Base-by-base conservation (phyloP, 1,284 basidiomycete species). In the Leccinum solheimii region DNA sequence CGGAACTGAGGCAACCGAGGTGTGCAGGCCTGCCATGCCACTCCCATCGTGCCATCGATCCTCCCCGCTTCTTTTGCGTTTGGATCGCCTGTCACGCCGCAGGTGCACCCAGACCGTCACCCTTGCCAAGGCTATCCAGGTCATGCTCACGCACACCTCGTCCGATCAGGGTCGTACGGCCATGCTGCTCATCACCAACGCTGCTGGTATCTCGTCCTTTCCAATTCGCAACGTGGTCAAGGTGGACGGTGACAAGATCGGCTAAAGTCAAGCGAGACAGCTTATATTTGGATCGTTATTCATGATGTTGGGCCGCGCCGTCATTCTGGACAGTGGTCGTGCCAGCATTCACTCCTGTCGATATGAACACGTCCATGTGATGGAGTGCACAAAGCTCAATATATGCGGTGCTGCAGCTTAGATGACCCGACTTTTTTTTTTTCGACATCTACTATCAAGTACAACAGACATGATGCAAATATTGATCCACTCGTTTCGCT, bases 101-200 rank as follows among this genome's bases (percentile, higher is more conserved):
- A 2, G 30, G 27, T 23, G 19, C 32, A 38, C 45, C 19, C 38
- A 90, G 88, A 91, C 57, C 84, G 86, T 40, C 0, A 83, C 85
- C 0, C 79, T 92, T 21, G 85, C 84, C 1, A 85, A 85, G 64
- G 83, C 88, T 19, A 76, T 92, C 16, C 77, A 84, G 45, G 85
- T 83, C 27, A 90, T 92, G 80, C 79, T 91, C 27, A 83, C 78
- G 1, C 84, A 92, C 67, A 90, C 90, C 0, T 87, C 90, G 1
- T 91, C 90, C 1, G 90, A 90, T 67, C 77, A 79, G 13, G 90
- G 90, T 9, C 83, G 90, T 8, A 78, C 82, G 0, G 86, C 83
- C 0, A 90, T 92, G 11, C 90, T 90, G 7, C 81, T 85, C 2
- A 92, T 92, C 58, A 90, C 87, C 19, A 85, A 88, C 62, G 83